phyloP scores from a whole-genome alignment of 2,329 filamentous ascomycete species.

The Acrodontium crateriforme region DNA sequence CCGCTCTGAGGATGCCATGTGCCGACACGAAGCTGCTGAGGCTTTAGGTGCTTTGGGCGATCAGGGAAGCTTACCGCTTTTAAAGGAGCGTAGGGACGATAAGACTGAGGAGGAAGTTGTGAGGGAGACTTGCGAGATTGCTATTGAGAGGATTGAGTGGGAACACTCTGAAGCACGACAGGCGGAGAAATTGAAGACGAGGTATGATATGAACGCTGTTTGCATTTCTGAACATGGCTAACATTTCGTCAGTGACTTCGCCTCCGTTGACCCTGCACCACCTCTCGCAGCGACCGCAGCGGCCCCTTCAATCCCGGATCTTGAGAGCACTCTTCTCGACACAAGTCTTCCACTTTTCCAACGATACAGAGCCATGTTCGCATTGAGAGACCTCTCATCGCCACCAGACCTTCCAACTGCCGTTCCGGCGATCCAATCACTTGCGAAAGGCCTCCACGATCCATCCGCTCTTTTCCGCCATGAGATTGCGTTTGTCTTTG shows the following conservation, averaged over 20 bases:
- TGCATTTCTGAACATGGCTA: not conserved
- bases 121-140: slow-evolving; percentile 93
- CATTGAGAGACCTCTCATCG: slow-evolving; percentile 83
- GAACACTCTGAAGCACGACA: slow-evolving; percentile 61
- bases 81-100: slow-evolving; percentile 62
- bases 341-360: slow-evolving; percentile 68
- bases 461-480: slow-evolving; percentile 88
- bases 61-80: slow-evolving; percentile 54
- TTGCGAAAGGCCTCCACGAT: slow-evolving; percentile 76
- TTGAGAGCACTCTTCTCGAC: slow-evolving; percentile 68
- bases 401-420: slow-evolving; percentile 84
- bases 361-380: slow-evolving; percentile 96
- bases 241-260: slow-evolving; percentile 58
- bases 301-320: slow-evolving; percentile 53
- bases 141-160: slow-evolving; percentile 88
- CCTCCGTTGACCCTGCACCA: slow-evolving; percentile 88
- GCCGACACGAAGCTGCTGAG: slow-evolving; percentile 90
- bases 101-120: slow-evolving; percentile 64
- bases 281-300: slow-evolving; percentile 52
- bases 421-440: slow-evolving; percentile 68
- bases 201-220: slow-evolving; percentile 37
- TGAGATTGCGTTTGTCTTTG: slow-evolving; percentile 96
- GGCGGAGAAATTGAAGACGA: slow-evolving; percentile 64
- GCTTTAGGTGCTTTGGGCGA: slow-evolving; percentile 80
- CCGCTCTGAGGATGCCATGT: slow-evolving; percentile 80